Conservation (phyloP, 257 asterid genomes). For the Orobanche coerulescens region DNA sequence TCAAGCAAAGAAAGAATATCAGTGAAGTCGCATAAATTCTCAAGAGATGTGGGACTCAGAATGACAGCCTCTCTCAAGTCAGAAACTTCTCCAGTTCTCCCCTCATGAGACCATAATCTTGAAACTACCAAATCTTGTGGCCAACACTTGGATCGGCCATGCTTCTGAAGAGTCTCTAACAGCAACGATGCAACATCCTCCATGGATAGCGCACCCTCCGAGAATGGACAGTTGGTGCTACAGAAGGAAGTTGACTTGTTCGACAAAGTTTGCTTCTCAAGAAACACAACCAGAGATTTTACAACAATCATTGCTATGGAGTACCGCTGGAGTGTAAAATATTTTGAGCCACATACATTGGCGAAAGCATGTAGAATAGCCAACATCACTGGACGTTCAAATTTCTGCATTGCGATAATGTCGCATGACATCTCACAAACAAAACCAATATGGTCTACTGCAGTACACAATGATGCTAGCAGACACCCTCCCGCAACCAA, state of each 20-base stretch:
- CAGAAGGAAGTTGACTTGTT: constrained; percentile 27
- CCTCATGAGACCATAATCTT: constrained; percentile 17
- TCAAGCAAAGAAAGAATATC: constrained; percentile 69
- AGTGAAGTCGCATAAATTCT: constrained; percentile 29
- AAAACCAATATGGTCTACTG: constrained; percentile 59
- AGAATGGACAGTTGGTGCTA: constrained; percentile 54
- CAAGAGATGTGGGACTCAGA: constrained; percentile 21
- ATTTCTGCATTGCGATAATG: constrained; percentile 39
- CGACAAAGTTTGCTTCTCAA: constrained; percentile 43
- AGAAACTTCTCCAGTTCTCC: constrained; percentile 23
- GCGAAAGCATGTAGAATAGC: constrained; percentile 75
- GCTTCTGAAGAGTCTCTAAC: constrained; percentile 50
- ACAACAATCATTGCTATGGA: constrained; percentile 49
- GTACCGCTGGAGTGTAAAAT: constrained; percentile 44
- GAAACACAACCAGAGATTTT: constrained; percentile 57
- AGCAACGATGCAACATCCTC: constrained; percentile 48
- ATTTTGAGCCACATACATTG: constrained; percentile 52
- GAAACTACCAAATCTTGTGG: constrained; percentile 28
- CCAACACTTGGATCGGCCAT: constrained; percentile 27
- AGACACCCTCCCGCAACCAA: constrained; percentile 56
- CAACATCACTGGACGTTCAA: constrained; percentile 34
- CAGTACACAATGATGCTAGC: constrained; percentile 64
- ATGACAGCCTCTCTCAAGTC: constrained; percentile 22
- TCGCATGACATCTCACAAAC: constrained; percentile 73
- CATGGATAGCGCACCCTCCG: constrained; percentile 44